phyloP scores from a whole-genome alignment of 2,329 filamentous ascomycete species.

The Fusarium sp. region DNA sequence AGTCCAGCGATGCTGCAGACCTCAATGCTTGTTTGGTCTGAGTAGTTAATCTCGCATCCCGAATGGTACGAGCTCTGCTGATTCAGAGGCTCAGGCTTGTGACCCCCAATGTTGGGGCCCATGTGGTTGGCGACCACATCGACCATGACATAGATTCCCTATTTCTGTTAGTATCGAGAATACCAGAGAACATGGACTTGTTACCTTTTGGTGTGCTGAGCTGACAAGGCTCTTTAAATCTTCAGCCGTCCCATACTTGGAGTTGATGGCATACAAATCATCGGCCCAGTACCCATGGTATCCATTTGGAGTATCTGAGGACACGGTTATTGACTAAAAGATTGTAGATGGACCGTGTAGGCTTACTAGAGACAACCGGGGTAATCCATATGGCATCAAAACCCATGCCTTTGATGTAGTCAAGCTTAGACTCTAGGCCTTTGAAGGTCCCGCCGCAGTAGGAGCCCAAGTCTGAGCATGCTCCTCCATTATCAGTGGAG shows the following conservation, averaged over 20 bases:
- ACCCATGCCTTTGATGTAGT: conserved; percentile 72
- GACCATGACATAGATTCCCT: conserved; percentile 67
- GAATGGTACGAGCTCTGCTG: conserved; percentile 46
- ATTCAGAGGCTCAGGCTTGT: conserved; percentile 60
- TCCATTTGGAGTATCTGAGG: conserved; percentile 21
- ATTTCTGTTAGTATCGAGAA: neutral
- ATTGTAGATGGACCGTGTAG: neutral
- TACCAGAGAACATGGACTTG: neutral
- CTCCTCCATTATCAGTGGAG: conserved; percentile 55
- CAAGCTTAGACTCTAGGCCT: conserved; percentile 68
- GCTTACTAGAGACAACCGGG: conserved; percentile 61
- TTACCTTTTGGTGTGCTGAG: conserved; percentile 32
- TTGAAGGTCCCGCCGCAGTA: conserved; percentile 73
- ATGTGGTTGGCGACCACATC: conserved; percentile 72
- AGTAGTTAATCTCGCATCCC: conserved; percentile 21
- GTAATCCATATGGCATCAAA: conserved; percentile 71
- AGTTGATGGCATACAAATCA: conserved; percentile 28
- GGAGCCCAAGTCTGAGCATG: conserved; percentile 54
- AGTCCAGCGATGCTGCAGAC: conserved; percentile 50
- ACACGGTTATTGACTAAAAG: neutral
- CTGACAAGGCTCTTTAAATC: conserved; percentile 29
- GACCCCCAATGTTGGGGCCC: conserved; percentile 59
- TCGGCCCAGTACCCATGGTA: conserved; percentile 38
- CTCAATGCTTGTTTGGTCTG: conserved; percentile 26
- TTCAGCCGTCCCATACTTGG: conserved; percentile 20